These are phyloP conservation scores for Saposhnikovia divaricata DNA, from an alignment of 129 eudicot genomes.

Conservation along the genomic window DNA sequence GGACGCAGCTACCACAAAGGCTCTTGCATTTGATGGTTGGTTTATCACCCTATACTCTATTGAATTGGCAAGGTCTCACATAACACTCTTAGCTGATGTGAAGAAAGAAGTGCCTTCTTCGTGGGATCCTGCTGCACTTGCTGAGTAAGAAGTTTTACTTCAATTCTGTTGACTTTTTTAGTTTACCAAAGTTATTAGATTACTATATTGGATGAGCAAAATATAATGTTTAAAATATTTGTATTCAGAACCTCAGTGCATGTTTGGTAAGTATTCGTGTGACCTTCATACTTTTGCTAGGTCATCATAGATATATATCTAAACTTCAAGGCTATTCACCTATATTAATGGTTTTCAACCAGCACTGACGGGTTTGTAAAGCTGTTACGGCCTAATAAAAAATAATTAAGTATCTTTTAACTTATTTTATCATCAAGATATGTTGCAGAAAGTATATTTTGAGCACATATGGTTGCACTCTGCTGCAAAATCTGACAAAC, in stretches of 20 bases:
- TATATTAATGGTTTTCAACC: background rate
- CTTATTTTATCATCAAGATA: background rate
- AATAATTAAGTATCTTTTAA: background rate
- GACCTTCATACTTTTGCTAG: background rate
- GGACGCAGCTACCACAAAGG: constrained; percentile 69
- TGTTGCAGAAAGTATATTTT: background rate
- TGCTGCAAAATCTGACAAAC: background rate
- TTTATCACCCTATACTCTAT: constrained; percentile 64
- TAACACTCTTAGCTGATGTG: constrained; percentile 64
- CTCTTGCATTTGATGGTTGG: constrained; percentile 92
- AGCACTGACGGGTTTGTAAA: background rate
- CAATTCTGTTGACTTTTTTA: background rate
- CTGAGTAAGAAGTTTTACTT: constrained; percentile 55
- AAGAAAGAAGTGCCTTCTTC: constrained; percentile 77
- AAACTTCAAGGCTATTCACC: background rate
- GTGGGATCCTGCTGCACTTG: constrained; percentile 89
- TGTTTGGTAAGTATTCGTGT: background rate
- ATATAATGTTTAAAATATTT: background rate
- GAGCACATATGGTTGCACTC: background rate
- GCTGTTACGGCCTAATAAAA: background rate
- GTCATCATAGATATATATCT: background rate
- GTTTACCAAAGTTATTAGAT: background rate
- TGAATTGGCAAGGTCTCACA: constrained; percentile 69
- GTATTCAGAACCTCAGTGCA: background rate
- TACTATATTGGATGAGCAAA: background rate